Conservation (phyloP, 108 stramenopile genomes). For the Nitzschia sp. region DNA sequence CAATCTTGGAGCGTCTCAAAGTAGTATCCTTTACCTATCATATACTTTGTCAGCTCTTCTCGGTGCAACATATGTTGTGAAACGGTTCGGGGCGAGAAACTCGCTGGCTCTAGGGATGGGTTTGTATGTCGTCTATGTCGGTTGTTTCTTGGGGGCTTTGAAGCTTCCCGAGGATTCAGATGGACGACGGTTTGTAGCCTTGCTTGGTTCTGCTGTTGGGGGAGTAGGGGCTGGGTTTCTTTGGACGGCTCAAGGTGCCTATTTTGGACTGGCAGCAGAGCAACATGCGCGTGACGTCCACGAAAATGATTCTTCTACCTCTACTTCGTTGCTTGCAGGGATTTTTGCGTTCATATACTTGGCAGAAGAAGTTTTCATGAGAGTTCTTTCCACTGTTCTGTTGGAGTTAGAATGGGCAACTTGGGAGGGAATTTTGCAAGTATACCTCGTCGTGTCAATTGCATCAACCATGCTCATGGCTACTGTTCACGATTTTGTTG, state of each 20-base stretch:
- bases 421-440: slow-evolving; percentile 62
- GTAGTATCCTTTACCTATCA: slow-evolving; percentile 56
- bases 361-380: slow-evolving; percentile 58
- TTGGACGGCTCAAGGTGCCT: slow-evolving; percentile 83
- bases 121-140: slow-evolving; percentile 70
- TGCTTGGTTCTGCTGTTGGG: slow-evolving; percentile 63
- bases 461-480: slow-evolving; percentile 47
- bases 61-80: slow-evolving; percentile 65
- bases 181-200: slow-evolving; percentile 22
- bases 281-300: slow-evolving; percentile 42
- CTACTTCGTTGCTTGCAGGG: slow-evolving; percentile 61
- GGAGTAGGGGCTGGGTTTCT: slow-evolving; percentile 76
- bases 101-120: slow-evolving; percentile 63
- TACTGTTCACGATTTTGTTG: slow-evolving; percentile 32
- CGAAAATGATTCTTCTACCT: slow-evolving; percentile 22
- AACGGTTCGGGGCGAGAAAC: slow-evolving; percentile 50
- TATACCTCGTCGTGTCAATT: slow-evolving; percentile 56
- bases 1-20: slow-evolving; percentile 51
- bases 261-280: slow-evolving; percentile 60
- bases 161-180: neutral
- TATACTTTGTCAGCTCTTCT: slow-evolving; percentile 71
- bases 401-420: slow-evolving; percentile 25
- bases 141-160: slow-evolving; percentile 57
- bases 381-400: slow-evolving; percentile 61
- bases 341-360: slow-evolving; percentile 80